phyloP scores from a whole-genome alignment of 768 basidiomycete genomes.

The Mycena floridula region DNA sequence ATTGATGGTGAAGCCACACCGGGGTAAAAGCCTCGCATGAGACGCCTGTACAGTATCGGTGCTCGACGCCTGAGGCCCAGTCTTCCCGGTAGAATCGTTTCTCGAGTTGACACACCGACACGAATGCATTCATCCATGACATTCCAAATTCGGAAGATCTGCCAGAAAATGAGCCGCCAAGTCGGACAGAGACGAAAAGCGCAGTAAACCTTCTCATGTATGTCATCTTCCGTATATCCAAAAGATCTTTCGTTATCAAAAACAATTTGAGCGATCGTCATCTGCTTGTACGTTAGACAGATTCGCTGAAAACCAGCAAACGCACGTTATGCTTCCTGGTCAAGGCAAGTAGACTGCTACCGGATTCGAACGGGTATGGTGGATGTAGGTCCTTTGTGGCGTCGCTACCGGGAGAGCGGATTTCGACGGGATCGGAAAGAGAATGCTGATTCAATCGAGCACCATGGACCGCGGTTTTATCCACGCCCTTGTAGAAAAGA shows the following conservation, averaged over 20 bases:
- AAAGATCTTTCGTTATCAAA: constrained; percentile 88
- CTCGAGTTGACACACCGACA: constrained; percentile 74
- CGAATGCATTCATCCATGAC: constrained; percentile 94
- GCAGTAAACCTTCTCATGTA: constrained; percentile 55
- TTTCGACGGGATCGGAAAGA: constrained; percentile 12
- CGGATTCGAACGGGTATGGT: constrained; percentile 79
- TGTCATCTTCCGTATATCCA: constrained; percentile 69
- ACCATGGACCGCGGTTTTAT: constrained; percentile 74
- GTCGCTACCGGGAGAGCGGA: not conserved
- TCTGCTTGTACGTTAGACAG: constrained; percentile 33
- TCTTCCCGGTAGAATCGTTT: constrained; percentile 82
- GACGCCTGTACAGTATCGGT: constrained; percentile 80
- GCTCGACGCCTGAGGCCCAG: constrained; percentile 75
- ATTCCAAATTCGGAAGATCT: constrained; percentile 75
- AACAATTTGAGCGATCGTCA: constrained; percentile 91
- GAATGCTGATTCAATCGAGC: constrained; percentile 71
- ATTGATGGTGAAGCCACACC: constrained; percentile 30
- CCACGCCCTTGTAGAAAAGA: constrained; percentile 87
- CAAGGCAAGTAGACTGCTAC: constrained; percentile 65
- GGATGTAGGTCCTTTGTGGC: constrained; percentile 43
- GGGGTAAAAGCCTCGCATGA: constrained; percentile 78
- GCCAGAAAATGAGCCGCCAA: constrained; percentile 2
- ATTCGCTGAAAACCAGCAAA: constrained; percentile 9
- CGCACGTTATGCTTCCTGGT: constrained; percentile 80
- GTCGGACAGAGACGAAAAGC: too few species aligned